Conservation (phyloP, 345 rosid species). For the Lenwebbia sp. region DNA sequence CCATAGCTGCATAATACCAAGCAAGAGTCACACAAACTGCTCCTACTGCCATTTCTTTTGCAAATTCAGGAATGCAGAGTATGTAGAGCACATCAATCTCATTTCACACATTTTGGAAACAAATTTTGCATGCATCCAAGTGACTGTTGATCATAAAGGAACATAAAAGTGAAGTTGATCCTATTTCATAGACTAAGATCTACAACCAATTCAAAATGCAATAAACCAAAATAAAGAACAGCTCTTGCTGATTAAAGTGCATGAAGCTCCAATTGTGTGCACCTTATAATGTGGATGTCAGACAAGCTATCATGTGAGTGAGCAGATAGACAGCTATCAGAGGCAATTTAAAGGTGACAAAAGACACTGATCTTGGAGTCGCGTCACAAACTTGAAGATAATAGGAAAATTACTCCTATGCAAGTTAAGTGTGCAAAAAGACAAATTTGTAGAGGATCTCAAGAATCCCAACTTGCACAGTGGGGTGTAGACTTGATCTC, state of each 20-base stretch:
- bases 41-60: background rate
- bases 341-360: background rate
- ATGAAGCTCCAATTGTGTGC: background rate
- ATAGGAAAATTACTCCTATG: background rate
- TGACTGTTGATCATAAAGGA: background rate
- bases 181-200: background rate
- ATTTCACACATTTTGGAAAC: background rate
- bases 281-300: background rate
- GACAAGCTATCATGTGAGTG: background rate
- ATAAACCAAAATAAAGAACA: background rate
- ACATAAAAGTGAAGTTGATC: background rate
- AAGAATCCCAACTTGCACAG: background rate
- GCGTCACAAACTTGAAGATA: background rate
- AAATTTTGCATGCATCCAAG: background rate
- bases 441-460: background rate
- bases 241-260: background rate
- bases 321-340: background rate
- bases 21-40: background rate
- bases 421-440: background rate
- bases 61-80: background rate
- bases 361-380: background rate
- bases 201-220: background rate
- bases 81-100: background rate
- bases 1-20: constrained; percentile 27
- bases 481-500: background rate